phyloP scores from a whole-genome alignment of 345 rosid genomes.

The Gossypium thurberi region DNA sequence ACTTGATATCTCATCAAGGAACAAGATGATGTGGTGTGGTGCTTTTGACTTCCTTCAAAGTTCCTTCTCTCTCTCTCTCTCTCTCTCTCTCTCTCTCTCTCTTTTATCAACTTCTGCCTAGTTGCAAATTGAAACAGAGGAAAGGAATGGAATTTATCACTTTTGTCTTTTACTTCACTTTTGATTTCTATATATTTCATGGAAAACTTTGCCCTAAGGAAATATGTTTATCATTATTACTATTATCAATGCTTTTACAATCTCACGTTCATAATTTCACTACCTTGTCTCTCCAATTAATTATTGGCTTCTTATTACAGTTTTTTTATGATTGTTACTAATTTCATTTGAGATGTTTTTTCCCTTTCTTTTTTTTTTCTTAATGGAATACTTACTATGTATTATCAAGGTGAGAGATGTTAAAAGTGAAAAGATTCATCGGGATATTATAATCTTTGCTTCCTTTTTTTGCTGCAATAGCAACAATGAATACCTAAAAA shows the following conservation, averaged over 20 bases:
- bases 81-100: too few species aligned
- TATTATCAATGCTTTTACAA: neutral
- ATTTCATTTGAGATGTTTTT: neutral
- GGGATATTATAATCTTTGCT: neutral
- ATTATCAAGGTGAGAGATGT: neutral
- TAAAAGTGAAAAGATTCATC: neutral
- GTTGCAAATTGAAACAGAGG: neutral
- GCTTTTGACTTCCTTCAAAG: neutral
- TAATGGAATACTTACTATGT: neutral
- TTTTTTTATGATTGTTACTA: neutral
- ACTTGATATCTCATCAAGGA: neutral
- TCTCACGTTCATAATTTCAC: neutral
- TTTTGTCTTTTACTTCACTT: neutral
- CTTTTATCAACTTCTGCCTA: neutral
- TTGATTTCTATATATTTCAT: neutral
- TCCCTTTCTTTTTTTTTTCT: neutral
- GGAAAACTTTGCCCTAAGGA: neutral
- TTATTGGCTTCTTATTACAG: neutral
- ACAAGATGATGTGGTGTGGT: neutral
- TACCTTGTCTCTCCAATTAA: neutral
- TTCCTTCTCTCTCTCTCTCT: neutral
- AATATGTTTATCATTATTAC: neutral
- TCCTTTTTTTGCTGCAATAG: neutral
- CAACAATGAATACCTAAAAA: neutral
- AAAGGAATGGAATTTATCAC: neutral